Evolutionary conservation across 257 asterid genomes (phyloP), one percentile per base, ranked within the genome.

Genomic region (Penstemon newberryi): DNA sequence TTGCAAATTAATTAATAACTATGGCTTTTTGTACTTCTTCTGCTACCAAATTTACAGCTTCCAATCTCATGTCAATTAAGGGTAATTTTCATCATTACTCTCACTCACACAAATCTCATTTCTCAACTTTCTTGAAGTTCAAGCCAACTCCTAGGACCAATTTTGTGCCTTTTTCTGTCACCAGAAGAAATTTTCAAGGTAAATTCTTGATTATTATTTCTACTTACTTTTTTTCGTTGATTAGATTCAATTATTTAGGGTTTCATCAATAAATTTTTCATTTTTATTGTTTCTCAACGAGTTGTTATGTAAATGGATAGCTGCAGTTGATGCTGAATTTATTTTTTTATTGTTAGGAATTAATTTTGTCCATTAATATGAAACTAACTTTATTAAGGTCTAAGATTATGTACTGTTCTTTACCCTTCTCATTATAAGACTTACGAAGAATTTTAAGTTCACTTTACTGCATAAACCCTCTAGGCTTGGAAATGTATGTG

Each of bases 121-220:
- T 58, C 33, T 38, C 78, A 56, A 79, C 80, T 74, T 72, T 74
- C 63, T 78, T 69, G 45, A 80, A 82, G 70, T 65, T 60, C 74
- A 68, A 73, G 52, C 84, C 83, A 38, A 75, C 77, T 72, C 72
- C 74, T 65, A 66, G 70, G 75, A 70, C 82, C 58, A 65, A 41
- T 50, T 65, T 79, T 63, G 47, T 78, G 65, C 75, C 91, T 63
- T 36, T 86, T 37, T 74, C 88, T 3, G 55, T 71, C 77, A 56
- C 78, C 65, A 68, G 77, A 44, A 80, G 52, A 69, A 51, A 8
- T 18, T 79, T 88, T 40, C 72, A 69, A 62, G 95, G 97, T 85
- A 43, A 62, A 64, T 43, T 50, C n/a, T 36, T 33, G 61, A 33
- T 56, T 33, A 1, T 56, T 56, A 3, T 8, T 56, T 1, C 38